Conservation (phyloP, 768 basidiomycete genomes). For the Agrocybe praecox region DNA sequence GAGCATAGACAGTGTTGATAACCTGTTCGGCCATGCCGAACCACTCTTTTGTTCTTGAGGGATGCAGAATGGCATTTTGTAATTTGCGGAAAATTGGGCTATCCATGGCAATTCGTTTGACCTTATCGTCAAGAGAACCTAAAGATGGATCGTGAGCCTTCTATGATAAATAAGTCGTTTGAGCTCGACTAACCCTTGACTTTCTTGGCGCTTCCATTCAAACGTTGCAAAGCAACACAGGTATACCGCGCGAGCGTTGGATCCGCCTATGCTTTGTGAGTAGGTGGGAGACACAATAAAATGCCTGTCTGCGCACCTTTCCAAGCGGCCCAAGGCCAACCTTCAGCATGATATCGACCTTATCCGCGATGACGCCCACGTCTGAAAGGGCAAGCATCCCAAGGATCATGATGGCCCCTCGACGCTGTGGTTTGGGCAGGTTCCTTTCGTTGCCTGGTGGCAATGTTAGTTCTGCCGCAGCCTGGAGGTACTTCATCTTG, state of each 20-base stretch:
- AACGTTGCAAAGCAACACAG: constrained; percentile 87
- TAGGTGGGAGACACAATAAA: background rate
- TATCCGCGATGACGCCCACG: constrained; percentile 71
- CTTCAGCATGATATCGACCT: constrained; percentile 81
- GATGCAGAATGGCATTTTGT: constrained; percentile 76
- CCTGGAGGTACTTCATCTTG: constrained; percentile 1
- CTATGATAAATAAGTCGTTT: background rate
- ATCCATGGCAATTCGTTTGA: constrained; percentile 84
- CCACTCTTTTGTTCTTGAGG: constrained; percentile 89
- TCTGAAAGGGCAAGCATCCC: constrained; percentile 94
- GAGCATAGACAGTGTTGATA: constrained; percentile 93
- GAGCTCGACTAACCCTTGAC: constrained; percentile 70
- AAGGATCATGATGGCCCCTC: constrained; percentile 94
- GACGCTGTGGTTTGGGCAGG: constrained; percentile 83
- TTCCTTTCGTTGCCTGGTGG: constrained; percentile 67
- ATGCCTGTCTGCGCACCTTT: constrained; percentile 50
- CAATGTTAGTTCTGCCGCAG: background rate
- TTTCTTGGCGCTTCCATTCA: constrained; percentile 96
- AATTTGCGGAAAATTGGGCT: constrained; percentile 84
- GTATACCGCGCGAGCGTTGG: constrained; percentile 91
- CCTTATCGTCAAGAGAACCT: constrained; percentile 90
- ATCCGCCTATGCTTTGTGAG: constrained; percentile 58
- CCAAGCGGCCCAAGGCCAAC: constrained; percentile 86
- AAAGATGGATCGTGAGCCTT: constrained; percentile 1
- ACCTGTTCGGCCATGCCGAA: constrained; percentile 96